Conservation (phyloP, 306 rosid species). For the Prunus armeniaca region DNA sequence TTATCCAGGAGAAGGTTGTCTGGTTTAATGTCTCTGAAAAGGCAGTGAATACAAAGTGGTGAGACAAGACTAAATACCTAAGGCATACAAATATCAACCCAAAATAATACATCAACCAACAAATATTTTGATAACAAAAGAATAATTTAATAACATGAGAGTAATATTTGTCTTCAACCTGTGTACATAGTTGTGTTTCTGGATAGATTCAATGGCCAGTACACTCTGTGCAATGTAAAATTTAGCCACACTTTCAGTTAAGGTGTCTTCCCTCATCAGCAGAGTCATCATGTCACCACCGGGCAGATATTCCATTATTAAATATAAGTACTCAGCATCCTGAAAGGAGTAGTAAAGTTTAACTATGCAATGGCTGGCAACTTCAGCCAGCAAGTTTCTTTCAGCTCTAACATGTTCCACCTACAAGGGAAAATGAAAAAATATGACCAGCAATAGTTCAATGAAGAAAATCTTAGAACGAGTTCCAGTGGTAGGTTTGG, state of each 20-base stretch:
- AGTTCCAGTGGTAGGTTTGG: slow-evolving; percentile 12
- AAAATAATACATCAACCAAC: slow-evolving; percentile 10
- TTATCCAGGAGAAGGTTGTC: slow-evolving; percentile 94
- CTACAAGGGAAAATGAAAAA: slow-evolving; percentile 35
- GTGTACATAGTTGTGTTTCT: slow-evolving; percentile 91
- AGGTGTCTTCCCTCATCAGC: slow-evolving; percentile 92
- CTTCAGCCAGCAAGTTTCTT: slow-evolving; percentile 97
- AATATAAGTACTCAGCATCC: slow-evolving; percentile 84
- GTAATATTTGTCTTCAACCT: slow-evolving; percentile 47
- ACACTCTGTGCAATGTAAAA: slow-evolving; percentile 98
- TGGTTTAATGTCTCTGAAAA: slow-evolving; percentile 92
- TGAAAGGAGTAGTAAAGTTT: slow-evolving; percentile 98
- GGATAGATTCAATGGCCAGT: slow-evolving; percentile 96
- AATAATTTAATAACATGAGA: slow-evolving; percentile 16
- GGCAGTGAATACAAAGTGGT: slow-evolving; percentile 23
- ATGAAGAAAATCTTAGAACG: slow-evolving; percentile 1
- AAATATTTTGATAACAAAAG: not conserved
- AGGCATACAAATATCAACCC: too few relatives aligned
- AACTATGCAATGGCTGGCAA: slow-evolving; percentile 96
- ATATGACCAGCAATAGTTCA: not conserved
- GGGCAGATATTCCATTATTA: slow-evolving; percentile 97
- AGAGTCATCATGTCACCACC: slow-evolving; percentile 99
- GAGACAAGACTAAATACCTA: slow-evolving; percentile 11
- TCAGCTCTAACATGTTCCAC: slow-evolving; percentile 99
- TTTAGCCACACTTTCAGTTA: slow-evolving; percentile 75